Percentiles rank a stretch among this genome's conserved stretches.
Evolutionary conservation across 2,329 filamentous ascomycete genomes (phyloP).

Genomic region (Xylariaceae sp.): DNA sequence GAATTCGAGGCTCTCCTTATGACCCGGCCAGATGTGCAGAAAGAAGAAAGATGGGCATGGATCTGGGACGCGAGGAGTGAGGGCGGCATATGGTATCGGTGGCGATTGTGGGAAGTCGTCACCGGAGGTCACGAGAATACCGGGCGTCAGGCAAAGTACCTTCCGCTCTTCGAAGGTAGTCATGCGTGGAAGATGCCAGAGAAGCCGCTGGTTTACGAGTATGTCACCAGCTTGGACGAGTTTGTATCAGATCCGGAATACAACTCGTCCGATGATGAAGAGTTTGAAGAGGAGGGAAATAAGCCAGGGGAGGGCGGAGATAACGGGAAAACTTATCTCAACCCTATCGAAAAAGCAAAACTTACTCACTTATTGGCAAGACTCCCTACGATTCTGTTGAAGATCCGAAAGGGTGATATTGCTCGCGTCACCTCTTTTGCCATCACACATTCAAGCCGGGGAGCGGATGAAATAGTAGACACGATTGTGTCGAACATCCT

Average conservation of each 20-base stretch:
- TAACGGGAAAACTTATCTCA: conserved; percentile 63
- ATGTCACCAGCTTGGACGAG: conserved; percentile 69
- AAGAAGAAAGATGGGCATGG: conserved; percentile 89
- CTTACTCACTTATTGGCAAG: conserved; percentile 79
- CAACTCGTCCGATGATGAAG: conserved; percentile 81
- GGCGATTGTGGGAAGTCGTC: conserved; percentile 83
- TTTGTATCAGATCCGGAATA: conserved; percentile 82
- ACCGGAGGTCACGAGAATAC: conserved; percentile 53
- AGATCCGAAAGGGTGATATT: conserved; percentile 77
- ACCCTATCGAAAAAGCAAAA: conserved; percentile 78
- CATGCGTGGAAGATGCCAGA: conserved; percentile 75
- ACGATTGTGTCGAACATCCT: conserved; percentile 80
- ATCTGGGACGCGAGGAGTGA: conserved; percentile 79
- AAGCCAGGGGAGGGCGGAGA: conserved; percentile 38
- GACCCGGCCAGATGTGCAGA: conserved; percentile 76
- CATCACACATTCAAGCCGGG: conserved; percentile 77
- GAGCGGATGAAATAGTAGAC: conserved; percentile 87
- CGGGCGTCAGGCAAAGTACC: conserved; percentile 47
- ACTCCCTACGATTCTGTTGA: conserved; percentile 70
- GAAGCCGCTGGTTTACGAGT: conserved; percentile 73
- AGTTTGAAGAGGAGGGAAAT: conserved; percentile 57
- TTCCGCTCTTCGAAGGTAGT: conserved; percentile 70
- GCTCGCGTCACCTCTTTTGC: conserved; percentile 84
- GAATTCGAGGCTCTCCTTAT: conserved; percentile 92
- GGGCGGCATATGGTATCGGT: conserved; percentile 87